Evolutionary conservation across 2,329 filamentous ascomycete species (phyloP).

Genomic region (Akanthomyces uredinophilus): DNA sequence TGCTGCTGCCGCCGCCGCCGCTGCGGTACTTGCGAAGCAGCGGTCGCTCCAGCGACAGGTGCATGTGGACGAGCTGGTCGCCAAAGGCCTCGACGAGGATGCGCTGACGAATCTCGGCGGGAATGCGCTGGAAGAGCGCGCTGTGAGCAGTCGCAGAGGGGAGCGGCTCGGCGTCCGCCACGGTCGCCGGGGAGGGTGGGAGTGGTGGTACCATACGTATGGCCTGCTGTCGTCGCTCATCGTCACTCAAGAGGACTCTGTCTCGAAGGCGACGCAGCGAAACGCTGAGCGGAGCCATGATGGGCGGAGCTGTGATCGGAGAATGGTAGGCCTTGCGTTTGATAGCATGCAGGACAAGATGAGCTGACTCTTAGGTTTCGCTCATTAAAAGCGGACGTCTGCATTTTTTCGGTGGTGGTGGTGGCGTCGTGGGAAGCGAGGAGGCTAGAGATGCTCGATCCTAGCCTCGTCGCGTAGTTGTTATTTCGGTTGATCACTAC

Average conservation of each 20-base stretch:
- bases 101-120: neutral
- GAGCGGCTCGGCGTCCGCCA: neutral
- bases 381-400: too few species aligned
- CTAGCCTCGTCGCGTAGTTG: too few species aligned
- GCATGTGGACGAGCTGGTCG: conserved; percentile 1
- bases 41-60: neutral
- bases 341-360: neutral
- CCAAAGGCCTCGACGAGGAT: conserved; percentile 3
- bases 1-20: neutral
- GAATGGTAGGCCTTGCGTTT: neutral
- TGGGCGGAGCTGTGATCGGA: neutral
- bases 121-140: neutral
- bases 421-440: too few species aligned
- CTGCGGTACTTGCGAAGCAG: neutral
- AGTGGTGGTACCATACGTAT: neutral
- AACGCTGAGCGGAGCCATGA: neutral
- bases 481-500: too few species aligned
- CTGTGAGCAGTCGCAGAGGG: neutral
- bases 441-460: too few species aligned
- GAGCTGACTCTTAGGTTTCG: too few species aligned
- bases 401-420: too few species aligned
- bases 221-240: neutral
- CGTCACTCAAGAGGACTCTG: neutral
- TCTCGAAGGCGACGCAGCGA: neutral
- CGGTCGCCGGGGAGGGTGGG: neutral